Evolutionary conservation across 768 basidiomycete genomes (phyloP), one percentile per base, ranked within the genome.

Genomic region (Lepiota subincarnata): DNA sequence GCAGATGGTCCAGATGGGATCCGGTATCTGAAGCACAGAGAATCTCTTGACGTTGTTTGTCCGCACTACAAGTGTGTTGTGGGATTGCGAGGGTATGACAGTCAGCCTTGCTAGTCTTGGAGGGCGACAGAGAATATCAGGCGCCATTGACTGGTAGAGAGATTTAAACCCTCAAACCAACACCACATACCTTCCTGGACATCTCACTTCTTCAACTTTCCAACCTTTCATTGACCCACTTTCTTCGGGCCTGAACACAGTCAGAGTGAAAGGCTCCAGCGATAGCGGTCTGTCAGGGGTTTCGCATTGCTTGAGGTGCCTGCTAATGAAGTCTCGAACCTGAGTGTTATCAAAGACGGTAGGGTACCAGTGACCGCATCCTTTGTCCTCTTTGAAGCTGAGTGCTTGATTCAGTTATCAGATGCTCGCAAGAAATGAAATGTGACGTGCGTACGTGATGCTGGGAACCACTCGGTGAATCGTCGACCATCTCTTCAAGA

Each of bases 161-260:
- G 47, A 24, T 24, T 2, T 2, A 24, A 24, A 24, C 24, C 24
- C 5, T 19, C 20, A 8, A 28, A 36, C 20, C 26, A 26, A 60
- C n/a, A n/a, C n/a, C n/a, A n/a, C 79, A 47, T 53, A 89, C 89
- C 86, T 73, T 44, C 92, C 92, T 31, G 88, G 87, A n/a, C 76
- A 66, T 1, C 62, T 59, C 39, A 92, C 65, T 28, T 74, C 72
- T 31, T 81, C 70, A 39, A 95, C 80, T 46, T 70, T 77, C 73
- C 83, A 89, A 2, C 91, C 92, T 61, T 84, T 75, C 50, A 92
- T 65, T 1, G 86, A 73, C 1, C 89, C 89, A 53, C 76, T 80
- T 61, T 91, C 89, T 1, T 72, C 62, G 0, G 92, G 90, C 28
- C 77, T 73, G 1, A 83, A 77, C 4, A 86, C 83, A 0, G 90